phyloP scores from a whole-genome alignment of 371 early-diverging fungal species.

The Mucor sp. region DNA sequence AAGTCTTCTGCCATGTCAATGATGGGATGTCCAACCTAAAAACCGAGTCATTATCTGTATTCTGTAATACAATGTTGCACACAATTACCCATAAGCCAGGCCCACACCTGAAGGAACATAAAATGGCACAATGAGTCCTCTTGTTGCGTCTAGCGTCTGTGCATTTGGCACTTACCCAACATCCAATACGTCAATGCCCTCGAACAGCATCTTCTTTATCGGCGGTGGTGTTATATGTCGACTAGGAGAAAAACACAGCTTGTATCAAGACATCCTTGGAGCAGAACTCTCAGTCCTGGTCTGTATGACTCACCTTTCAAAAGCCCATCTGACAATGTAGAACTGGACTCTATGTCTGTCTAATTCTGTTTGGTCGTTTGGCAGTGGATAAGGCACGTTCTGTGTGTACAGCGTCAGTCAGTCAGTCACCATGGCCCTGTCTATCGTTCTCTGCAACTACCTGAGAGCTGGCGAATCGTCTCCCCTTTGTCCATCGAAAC shows the following conservation, averaged over 20 bases:
- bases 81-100: constrained; percentile 26
- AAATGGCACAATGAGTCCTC: background rate
- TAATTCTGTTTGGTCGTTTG: background rate
- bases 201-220: background rate
- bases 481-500: constrained; percentile 13
- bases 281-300: background rate
- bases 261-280: no score
- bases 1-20: constrained; percentile 27
- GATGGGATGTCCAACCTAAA: constrained; percentile 21
- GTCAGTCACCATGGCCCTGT: constrained; percentile 1
- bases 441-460: background rate
- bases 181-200: constrained; percentile 19
- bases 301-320: background rate
- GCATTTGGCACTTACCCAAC: constrained; percentile 10
- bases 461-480: background rate
- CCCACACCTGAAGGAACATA: constrained; percentile 12
- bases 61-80: background rate
- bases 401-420: background rate
- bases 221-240: constrained; percentile 20
- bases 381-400: background rate
- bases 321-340: background rate
- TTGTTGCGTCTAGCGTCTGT: background rate
- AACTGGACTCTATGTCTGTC: background rate
- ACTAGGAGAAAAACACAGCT: no score
- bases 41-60: background rate